Evolutionary conservation across 148 eudicot genomes (phyloP), one percentile per base, ranked within the genome.

Genomic region (Vaccinium darrowii): DNA sequence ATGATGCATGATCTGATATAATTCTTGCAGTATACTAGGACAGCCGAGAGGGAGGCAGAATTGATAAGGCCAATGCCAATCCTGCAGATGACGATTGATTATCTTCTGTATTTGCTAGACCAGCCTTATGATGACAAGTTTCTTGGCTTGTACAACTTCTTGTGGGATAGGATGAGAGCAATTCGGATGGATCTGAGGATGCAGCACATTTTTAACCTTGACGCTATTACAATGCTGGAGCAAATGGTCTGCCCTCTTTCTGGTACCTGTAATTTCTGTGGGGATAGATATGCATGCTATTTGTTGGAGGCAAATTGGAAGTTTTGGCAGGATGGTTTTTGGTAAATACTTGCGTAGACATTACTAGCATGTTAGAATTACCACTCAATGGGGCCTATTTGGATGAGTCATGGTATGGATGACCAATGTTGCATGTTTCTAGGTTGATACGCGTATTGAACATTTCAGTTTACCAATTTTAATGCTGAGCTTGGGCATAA

Each of bases 81-180:
- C 87, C 85, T 97, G 88, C 91, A 93, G 84, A 93, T 88, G 93
- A 97, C 99, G 25, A 91, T 97, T 92, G 92, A 89, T 57, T 95
- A 97, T 90, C 99, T 97, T 84, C 87, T 97, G 50, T 86, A 85
- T 87, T 90, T 97, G 90, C 94, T 97, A 71, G 95, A 91, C 77
- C 93, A 88, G 84, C 94, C 95, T 86, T 97, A 97, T 85, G 92
- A 91, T 88, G 98, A 92, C 47, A 92, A 87, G 51, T 92, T 97
- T 85, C 99, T 97, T 85, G 89, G 94, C 76, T 86, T 97, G 88
- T 95, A 97, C 81, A 95, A 97, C 88, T 97, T 97, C 90, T 88
- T 97, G 90, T 97, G 99, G 99, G 99, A 97, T 88, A 92, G 99
- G 87, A 97, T 95, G 98, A 89, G 99, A 85, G 98, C 99, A 43